Evolutionary conservation across 306 rosid species (phyloP).

Genomic region (Cucurbita moschata): DNA sequence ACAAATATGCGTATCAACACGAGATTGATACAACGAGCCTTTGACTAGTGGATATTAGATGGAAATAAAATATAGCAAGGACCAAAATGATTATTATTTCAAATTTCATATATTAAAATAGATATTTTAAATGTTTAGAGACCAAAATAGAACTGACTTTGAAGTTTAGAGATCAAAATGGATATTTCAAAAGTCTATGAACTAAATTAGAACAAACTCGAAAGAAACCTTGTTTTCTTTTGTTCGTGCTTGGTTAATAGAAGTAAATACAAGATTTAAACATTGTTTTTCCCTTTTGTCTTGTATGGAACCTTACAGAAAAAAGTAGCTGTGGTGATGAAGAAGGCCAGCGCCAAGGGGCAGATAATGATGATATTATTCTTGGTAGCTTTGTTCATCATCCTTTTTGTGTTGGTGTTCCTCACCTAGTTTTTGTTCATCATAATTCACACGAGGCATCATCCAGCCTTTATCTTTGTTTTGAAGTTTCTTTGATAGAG

Average conservation of each 20-base stretch:
- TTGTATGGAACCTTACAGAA: constrained; percentile 38
- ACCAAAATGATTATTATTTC: not conserved
- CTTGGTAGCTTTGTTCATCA: constrained; percentile 65
- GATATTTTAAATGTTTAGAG: not conserved
- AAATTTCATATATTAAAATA: not conserved
- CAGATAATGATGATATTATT: constrained; percentile 77
- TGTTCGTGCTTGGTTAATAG: too few species aligned
- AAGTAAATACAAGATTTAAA: too few species aligned
- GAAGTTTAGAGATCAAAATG: too few species aligned
- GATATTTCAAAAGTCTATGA: not conserved
- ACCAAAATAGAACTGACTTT: too few species aligned
- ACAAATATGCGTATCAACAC: not conserved
- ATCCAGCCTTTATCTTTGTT: not conserved
- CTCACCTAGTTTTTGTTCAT: constrained; percentile 38
- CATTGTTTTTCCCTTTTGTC: not conserved
- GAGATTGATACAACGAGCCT: not conserved
- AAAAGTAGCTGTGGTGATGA: constrained; percentile 87
- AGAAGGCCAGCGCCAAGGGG: constrained; percentile 87
- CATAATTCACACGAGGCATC: not conserved
- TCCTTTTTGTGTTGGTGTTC: constrained; percentile 84
- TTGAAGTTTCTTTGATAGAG: not conserved
- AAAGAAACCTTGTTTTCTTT: too few species aligned
- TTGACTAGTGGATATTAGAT: not conserved
- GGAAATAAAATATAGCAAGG: not conserved
- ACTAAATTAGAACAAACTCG: not conserved